phyloP scores from a whole-genome alignment of 768 basidiomycete genomes.

The Pulveroboletus sp. region DNA sequence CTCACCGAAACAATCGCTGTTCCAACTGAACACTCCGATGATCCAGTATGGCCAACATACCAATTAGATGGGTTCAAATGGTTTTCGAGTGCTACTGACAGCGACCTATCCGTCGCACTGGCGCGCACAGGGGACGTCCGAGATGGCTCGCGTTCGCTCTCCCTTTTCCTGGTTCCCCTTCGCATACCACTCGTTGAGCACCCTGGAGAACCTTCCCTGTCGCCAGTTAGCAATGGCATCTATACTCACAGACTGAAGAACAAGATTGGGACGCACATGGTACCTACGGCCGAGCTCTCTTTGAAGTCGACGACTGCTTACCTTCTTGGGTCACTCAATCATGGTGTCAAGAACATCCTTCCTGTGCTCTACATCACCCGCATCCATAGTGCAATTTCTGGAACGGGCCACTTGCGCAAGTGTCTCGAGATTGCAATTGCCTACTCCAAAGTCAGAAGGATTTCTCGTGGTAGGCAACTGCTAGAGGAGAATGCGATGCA shows the following conservation, averaged over 20 bases:
- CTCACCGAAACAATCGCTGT: constrained; percentile 63
- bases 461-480: constrained; percentile 47
- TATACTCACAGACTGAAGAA: constrained; percentile 70
- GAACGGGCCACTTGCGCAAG: constrained; percentile 54
- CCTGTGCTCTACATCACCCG: constrained; percentile 78
- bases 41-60: constrained; percentile 48
- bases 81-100: constrained; percentile 82
- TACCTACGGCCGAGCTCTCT: constrained; percentile 74
- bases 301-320: constrained; percentile 56
- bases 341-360: constrained; percentile 63
- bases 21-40: constrained; percentile 28
- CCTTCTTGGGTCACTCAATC: constrained; percentile 52
- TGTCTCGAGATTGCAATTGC: constrained; percentile 61
- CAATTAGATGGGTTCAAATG: constrained; percentile 70
- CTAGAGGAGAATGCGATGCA: constrained; percentile 57
- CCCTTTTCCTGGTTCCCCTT: constrained; percentile 71
- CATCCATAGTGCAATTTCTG: constrained; percentile 55
- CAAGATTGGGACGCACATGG: constrained; percentile 68
- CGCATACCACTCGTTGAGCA: constrained; percentile 44
- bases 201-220: constrained; percentile 37
- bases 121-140: constrained; percentile 60
- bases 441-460: constrained; percentile 55
- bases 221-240: constrained; percentile 58
- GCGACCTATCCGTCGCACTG: constrained; percentile 64
- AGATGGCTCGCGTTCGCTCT: constrained; percentile 60